A percentile compares a stretch with the other conserved stretches of the same genome.
Evolutionary conservation across 768 basidiomycete genomes (phyloP).

Genomic region (Bullera alba): DNA sequence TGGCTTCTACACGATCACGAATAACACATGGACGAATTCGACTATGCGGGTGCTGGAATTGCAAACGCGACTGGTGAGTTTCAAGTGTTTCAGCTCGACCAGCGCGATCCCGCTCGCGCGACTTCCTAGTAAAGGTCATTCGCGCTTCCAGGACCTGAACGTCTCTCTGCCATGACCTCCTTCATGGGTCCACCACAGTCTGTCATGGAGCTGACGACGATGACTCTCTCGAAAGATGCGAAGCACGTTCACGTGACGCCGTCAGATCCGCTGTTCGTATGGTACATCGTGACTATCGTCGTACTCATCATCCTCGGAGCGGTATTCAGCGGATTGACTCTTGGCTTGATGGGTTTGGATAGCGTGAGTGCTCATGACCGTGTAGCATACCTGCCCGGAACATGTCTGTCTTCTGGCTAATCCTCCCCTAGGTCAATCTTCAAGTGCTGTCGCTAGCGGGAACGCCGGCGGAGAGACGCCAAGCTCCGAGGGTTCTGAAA

Average conservation of each 20-base stretch:
- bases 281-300: slow-evolving; percentile 27
- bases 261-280: slow-evolving; percentile 23
- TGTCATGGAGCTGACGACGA: no score
- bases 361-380: slow-evolving; percentile 12
- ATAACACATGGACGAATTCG: no score
- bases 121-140: no score
- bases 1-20: no score
- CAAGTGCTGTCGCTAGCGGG: slow-evolving; percentile 35
- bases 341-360: slow-evolving; percentile 37
- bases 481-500: slow-evolving; percentile 29
- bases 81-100: no score
- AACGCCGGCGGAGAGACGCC: slow-evolving; percentile 22
- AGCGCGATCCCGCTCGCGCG: no score
- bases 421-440: slow-evolving; percentile 27
- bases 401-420: background rate
- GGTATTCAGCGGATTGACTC: slow-evolving; percentile 31
- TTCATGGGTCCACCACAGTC: no score
- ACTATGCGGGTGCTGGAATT: no score
- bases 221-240: no score
- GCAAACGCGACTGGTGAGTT: no score
- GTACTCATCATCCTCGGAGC: slow-evolving; percentile 28
- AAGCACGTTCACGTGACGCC: slow-evolving; percentile 33
- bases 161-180: no score
- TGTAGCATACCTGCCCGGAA: background rate
- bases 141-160: no score